A percentile compares a stretch with the other conserved stretches of the same genome.
These are phyloP conservation scores for Petrea volubilis DNA, from an alignment of 257 asterid genomes.

Conservation along the genomic window DNA sequence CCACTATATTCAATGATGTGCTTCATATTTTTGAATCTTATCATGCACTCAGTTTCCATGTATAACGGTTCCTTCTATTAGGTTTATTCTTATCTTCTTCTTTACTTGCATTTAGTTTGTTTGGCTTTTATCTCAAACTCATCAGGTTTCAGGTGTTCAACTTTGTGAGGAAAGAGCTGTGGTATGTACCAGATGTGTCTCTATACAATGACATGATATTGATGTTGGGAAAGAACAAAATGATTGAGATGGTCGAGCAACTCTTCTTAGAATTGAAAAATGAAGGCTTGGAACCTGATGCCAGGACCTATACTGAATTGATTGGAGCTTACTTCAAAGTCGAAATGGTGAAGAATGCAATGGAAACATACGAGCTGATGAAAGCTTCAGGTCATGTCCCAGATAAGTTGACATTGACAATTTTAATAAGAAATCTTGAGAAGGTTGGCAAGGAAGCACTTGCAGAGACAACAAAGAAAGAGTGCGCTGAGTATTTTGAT, in stretches of 20 bases:
- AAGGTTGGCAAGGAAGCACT: slow-evolving; percentile 55
- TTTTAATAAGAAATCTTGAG: slow-evolving; percentile 65
- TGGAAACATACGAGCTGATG: slow-evolving; percentile 59
- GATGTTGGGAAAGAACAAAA: slow-evolving; percentile 57
- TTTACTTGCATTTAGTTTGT: neutral
- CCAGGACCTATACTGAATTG: slow-evolving; percentile 66
- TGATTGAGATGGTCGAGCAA: slow-evolving; percentile 56
- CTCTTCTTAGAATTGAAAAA: slow-evolving; percentile 44
- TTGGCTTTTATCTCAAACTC: slow-evolving; percentile 30
- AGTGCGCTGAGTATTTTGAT: slow-evolving; percentile 59
- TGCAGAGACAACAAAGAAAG: slow-evolving; percentile 46
- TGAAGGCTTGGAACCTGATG: slow-evolving; percentile 62
- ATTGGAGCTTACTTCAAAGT: slow-evolving; percentile 71
- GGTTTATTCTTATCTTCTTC: neutral
- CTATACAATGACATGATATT: slow-evolving; percentile 57
- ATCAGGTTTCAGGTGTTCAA: slow-evolving; percentile 58
- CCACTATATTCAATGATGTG: neutral
- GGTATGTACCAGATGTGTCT: slow-evolving; percentile 63
- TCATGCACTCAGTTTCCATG: neutral
- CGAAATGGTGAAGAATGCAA: too few relatives aligned
- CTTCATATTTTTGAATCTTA: neutral
- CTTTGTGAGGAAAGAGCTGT: slow-evolving; percentile 57
- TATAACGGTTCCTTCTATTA: neutral
- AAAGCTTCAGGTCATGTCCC: slow-evolving; percentile 69
- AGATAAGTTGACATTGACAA: slow-evolving; percentile 58